phyloP scores from a whole-genome alignment of 352 stramenopile genomes.

The Phytophthora agathidicida region DNA sequence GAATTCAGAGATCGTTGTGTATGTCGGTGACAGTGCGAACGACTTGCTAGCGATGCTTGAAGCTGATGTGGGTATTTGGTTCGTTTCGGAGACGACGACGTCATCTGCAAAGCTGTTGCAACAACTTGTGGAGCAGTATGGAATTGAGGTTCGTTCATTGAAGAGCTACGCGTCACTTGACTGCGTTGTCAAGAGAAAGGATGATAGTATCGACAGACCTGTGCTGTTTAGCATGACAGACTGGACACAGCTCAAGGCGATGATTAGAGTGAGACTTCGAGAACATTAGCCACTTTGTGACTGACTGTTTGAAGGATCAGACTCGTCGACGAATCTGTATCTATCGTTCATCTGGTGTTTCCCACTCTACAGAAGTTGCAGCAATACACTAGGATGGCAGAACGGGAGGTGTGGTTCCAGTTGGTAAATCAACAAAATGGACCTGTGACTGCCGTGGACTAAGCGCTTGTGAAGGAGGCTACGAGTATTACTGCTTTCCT shows the following conservation, averaged over 20 bases:
- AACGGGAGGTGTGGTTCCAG: not conserved
- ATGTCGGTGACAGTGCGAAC: slow-evolving; percentile 71
- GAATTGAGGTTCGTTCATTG: slow-evolving; percentile 40
- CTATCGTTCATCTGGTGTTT: too few relatives aligned
- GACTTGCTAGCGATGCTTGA: slow-evolving; percentile 68
- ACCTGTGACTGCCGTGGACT: not conserved
- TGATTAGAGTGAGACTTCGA: slow-evolving; percentile 1
- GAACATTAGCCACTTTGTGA: too few relatives aligned
- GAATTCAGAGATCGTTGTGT: slow-evolving; percentile 36
- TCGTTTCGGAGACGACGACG: slow-evolving; percentile 13
- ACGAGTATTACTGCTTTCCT: too few relatives aligned
- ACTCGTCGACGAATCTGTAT: too few relatives aligned
- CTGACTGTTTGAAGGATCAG: too few relatives aligned
- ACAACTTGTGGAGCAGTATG: slow-evolving; percentile 38
- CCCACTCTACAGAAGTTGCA: too few relatives aligned
- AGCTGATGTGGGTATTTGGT: slow-evolving; percentile 64
- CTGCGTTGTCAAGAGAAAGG: slow-evolving; percentile 3
- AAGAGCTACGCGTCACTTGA: slow-evolving; percentile 18
- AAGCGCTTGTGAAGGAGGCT: too few relatives aligned
- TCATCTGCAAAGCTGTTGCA: slow-evolving; percentile 17
- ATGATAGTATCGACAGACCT: slow-evolving; percentile 11
- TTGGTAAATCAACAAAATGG: not conserved
- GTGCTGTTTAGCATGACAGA: slow-evolving; percentile 29
- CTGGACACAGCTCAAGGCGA: slow-evolving; percentile 25
- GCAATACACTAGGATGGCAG: too few relatives aligned